phyloP scores from a whole-genome alignment of 495 filamentous ascomycete genomes.

The Mycothermus thermophilus region DNA sequence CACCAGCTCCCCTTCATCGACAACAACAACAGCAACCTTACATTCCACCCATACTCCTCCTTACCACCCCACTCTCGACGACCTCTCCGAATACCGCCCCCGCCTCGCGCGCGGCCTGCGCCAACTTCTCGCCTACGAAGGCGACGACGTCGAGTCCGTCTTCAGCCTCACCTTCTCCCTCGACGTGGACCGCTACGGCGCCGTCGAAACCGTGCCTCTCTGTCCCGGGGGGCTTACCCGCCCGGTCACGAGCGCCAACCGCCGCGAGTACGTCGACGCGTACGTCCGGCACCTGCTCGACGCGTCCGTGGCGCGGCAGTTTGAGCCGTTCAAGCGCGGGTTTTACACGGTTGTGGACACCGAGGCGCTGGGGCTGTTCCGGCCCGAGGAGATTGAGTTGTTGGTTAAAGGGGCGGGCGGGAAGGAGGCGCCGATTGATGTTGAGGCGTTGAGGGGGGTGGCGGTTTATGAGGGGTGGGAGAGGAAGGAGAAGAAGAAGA shows the following conservation, averaged over 20 bases:
- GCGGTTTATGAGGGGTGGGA: too few relatives aligned
- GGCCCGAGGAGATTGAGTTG: slow-evolving; percentile 90
- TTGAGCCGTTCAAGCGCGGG: slow-evolving; percentile 88
- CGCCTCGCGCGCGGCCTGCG: slow-evolving; percentile 61
- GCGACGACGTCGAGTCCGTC: slow-evolving; percentile 58
- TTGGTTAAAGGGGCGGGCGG: slow-evolving; percentile 61
- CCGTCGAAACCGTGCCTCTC: slow-evolving; percentile 50
- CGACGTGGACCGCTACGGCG: slow-evolving; percentile 65
- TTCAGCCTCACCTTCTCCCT: slow-evolving; percentile 79
- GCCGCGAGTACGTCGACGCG: slow-evolving; percentile 76
- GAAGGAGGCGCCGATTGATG: slow-evolving; percentile 51
- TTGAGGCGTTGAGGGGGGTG: too few relatives aligned
- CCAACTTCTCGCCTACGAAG: slow-evolving; percentile 68
- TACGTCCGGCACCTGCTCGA: slow-evolving; percentile 77
- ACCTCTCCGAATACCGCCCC: slow-evolving; percentile 75
- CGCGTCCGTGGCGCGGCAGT: slow-evolving; percentile 64
- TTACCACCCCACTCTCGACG: slow-evolving; percentile 56
- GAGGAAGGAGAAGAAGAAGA: slow-evolving; percentile 66
- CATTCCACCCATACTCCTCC: too few relatives aligned
- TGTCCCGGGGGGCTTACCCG: slow-evolving; percentile 60
- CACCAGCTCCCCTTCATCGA: slow-evolving; percentile 33
- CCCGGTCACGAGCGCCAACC: slow-evolving; percentile 72
- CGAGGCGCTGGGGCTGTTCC: slow-evolving; percentile 78
- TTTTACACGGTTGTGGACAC: slow-evolving; percentile 90
- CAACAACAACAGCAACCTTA: too few relatives aligned